phyloP scores from a whole-genome alignment of 441 rosid genomes.

The Gossypium armourianum region DNA sequence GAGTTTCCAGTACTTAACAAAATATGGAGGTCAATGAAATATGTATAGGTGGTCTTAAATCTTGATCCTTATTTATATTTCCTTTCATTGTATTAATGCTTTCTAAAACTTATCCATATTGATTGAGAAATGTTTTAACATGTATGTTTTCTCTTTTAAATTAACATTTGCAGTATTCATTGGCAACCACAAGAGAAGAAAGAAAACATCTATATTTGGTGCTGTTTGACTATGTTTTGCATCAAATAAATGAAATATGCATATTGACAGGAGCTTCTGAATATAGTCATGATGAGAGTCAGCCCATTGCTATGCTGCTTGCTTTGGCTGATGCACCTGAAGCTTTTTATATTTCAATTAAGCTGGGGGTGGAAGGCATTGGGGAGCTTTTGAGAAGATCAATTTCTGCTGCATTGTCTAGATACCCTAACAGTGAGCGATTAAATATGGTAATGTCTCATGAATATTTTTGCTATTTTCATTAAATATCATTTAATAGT shows the following conservation, averaged over 20 bases:
- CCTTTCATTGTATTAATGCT: too few relatives aligned
- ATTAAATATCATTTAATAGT: not conserved
- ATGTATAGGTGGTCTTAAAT: not conserved
- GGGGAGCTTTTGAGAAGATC: constrained; percentile 91
- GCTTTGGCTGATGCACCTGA: constrained; percentile 86
- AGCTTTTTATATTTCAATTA: constrained; percentile 89
- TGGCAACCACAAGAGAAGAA: constrained; percentile 74
- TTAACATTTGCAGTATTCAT: constrained; percentile 63
- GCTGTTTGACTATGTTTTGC: constrained; percentile 72
- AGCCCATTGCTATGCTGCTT: constrained; percentile 67
- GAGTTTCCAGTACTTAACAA: not conserved
- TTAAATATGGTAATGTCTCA: constrained; percentile 53
- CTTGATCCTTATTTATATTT: too few relatives aligned
- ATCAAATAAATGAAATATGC: constrained; percentile 79
- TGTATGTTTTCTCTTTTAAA: not conserved
- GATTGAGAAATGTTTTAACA: constrained; percentile 3
- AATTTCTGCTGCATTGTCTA: constrained; percentile 63
- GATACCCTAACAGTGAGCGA: constrained; percentile 77
- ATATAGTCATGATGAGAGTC: constrained; percentile 77
- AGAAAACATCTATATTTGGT: constrained; percentile 80
- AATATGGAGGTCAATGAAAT: not conserved
- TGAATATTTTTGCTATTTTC: not conserved
- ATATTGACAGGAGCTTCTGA: constrained; percentile 71
- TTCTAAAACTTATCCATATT: too few relatives aligned
- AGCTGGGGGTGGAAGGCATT: constrained; percentile 89